Percentiles rank a stretch among this genome's conserved stretches.
Conservation (phyloP, 345 rosid genomes). For the Stellera chamaejasme region DNA sequence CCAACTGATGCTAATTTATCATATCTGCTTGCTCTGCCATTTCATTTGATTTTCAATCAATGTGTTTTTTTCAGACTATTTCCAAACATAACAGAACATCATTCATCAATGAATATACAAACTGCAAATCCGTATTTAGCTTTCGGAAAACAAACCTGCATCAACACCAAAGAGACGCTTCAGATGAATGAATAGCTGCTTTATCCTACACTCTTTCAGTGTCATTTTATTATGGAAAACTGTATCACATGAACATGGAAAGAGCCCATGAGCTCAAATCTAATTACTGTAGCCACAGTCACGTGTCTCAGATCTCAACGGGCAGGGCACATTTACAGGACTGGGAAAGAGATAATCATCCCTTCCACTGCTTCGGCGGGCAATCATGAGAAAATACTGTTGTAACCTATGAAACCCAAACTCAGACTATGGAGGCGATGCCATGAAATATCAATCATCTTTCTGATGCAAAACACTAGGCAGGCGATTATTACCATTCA, state of each 20-base stretch:
- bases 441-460: slow-evolving; percentile 77
- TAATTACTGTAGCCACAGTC: too few relatives aligned
- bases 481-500: slow-evolving; percentile 98
- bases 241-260: background rate
- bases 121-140: slow-evolving; percentile 73
- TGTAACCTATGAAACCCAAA: slow-evolving; percentile 28
- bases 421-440: slow-evolving; percentile 36
- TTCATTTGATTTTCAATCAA: background rate
- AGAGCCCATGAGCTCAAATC: background rate
- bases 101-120: slow-evolving; percentile 56
- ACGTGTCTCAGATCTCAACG: too few relatives aligned
- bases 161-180: slow-evolving; percentile 80
- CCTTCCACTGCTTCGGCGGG: slow-evolving; percentile 17
- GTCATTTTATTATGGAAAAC: slow-evolving; percentile 10
- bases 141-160: slow-evolving; percentile 96
- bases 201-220: slow-evolving; percentile 10
- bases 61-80: slow-evolving; percentile 3
- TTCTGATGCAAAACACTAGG: slow-evolving; percentile 96
- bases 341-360: slow-evolving; percentile 6
- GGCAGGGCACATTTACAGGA: too few relatives aligned
- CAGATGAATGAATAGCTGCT: slow-evolving; percentile 45
- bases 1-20: slow-evolving; percentile 8
- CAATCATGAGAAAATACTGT: slow-evolving; percentile 21
- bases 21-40: slow-evolving; percentile 17
- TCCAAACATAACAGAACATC: slow-evolving; percentile 27